A percentile compares a stretch with the other conserved stretches of the same genome.
phyloP scores from a whole-genome alignment of 805 yeast genomes.

The Candida boidinii region DNA sequence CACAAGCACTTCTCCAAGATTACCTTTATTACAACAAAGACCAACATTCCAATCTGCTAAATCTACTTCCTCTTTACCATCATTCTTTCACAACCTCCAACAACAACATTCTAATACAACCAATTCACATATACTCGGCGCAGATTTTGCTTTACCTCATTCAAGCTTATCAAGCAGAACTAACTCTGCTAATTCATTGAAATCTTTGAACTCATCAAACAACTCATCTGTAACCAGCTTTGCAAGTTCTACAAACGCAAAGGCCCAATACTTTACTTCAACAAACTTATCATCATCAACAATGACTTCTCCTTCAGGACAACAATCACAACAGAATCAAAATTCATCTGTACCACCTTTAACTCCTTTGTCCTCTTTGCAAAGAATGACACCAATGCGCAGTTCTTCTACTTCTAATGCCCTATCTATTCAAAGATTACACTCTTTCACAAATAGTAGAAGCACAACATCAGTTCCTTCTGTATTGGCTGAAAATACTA shows the following conservation, averaged over 20 bases:
- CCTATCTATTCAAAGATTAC: conserved; percentile 13
- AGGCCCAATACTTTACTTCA: too few species aligned
- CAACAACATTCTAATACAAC: conserved; percentile 1
- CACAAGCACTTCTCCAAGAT: conserved; percentile 4
- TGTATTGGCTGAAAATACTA: conserved; percentile 15
- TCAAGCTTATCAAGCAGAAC: conserved; percentile 22
- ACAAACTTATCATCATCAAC: conserved; percentile 15
- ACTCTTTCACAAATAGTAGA: conserved; percentile 10
- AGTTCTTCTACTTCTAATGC: conserved; percentile 14
- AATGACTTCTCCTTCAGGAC: conserved; percentile 4
- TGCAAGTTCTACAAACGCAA: conserved; percentile 3
- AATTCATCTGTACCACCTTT: conserved; percentile 12
- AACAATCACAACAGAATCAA: conserved; percentile 7
- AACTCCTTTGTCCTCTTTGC: conserved; percentile 39
- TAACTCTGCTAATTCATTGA: conserved; percentile 23
- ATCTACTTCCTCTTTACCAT: conserved; percentile 14
- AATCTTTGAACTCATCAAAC: conserved; percentile 20
- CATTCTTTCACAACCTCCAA: conserved; percentile 8
- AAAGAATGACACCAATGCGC: conserved; percentile 54
- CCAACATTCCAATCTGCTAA: conserved; percentile 12
- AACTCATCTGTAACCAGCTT: conserved; percentile 16
- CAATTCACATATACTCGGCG: too few species aligned
- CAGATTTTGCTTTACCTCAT: conserved; percentile 19
- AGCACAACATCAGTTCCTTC: conserved; percentile 15
- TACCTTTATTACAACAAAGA: conserved; percentile 2